Evolutionary conservation across 129 eudicot species (phyloP), one percentile per base, ranked within the genome.

Genomic region (Apium graveolens): DNA sequence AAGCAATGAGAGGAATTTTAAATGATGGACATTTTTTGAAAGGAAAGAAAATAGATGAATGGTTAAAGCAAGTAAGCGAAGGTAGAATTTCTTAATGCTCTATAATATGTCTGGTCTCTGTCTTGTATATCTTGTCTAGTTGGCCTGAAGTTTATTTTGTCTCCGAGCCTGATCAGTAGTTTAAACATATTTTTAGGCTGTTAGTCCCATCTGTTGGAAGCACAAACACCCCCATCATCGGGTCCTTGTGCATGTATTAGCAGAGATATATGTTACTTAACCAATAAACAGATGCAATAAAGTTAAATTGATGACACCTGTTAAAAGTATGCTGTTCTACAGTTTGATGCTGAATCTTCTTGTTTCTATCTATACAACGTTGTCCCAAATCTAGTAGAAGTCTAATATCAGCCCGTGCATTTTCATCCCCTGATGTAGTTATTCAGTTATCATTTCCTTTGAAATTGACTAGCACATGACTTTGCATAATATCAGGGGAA

Each of bases 41-140:
- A 89, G 98, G 97, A 86, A 90, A 95, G 77, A 97, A 91, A 75
- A 91, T 91, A 53, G 97, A 91, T 79, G 98, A 95, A 83, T 95
- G 97, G 98, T 91, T 96, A 96, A 91, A 81, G 79, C 96, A 94
- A 88, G 93, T 74, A 77, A 85, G 85, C 83, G 86, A 90, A 90
- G 98, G 98, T 94, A 91, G 32, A 60, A 42, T 32, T 45, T 48
- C 68, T 34, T 26, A 60, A 26, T 60, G 32, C 16, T 31, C 24
- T 12, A 60, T 60, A 66, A 31, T 31, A 66, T 21, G 6, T 12
- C 68, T n/a, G 24, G 72, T 66, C 39, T 5, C 38, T 24, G 29
- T 55, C 29, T 3, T 55, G 29, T 60, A 21, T n/a, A 60, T 60
- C 32, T 60, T n/a, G n/a, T n/a, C n/a, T n/a, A n/a, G n/a, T n/a